phyloP scores from a whole-genome alignment of 1,284 basidiomycete genomes.

The Irpex rosettiformis region DNA sequence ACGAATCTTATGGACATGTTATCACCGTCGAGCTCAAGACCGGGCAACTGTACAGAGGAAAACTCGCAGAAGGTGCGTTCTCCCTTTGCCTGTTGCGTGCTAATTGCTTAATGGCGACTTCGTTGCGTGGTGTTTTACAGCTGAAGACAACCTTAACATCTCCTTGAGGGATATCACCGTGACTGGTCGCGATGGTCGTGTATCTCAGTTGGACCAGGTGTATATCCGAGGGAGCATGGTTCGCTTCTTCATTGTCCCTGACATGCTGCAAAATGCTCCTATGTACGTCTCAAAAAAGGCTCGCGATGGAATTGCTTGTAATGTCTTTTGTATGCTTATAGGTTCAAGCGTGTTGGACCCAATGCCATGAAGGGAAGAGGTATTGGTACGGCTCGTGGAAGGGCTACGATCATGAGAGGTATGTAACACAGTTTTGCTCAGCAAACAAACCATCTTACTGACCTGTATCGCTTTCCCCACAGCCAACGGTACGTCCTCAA shows the following conservation, averaged over 20 bases:
- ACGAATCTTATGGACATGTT: conserved; percentile 93
- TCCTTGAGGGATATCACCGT: conserved; percentile 97
- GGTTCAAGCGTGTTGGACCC: conserved; percentile 98
- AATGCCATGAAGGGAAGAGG: conserved; percentile 98
- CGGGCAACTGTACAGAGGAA: conserved; percentile 95
- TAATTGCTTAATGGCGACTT: conserved; percentile 12
- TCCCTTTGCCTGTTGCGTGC: conserved; percentile 3
- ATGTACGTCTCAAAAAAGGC: conserved; percentile 70
- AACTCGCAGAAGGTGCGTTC: conserved; percentile 85
- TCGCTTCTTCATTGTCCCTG: conserved; percentile 98
- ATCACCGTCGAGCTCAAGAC: conserved; percentile 99
- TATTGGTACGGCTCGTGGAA: conserved; percentile 96
- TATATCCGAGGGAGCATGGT: conserved; percentile 99
- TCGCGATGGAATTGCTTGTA: not conserved
- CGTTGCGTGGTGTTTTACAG: conserved; percentile 40
- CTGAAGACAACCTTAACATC: conserved; percentile 98
- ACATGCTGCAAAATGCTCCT: conserved; percentile 98
- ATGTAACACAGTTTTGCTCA: conserved; percentile 27
- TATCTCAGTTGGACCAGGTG: conserved; percentile 98
- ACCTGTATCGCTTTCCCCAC: conserved; percentile 15
- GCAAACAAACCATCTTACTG: conserved; percentile 7
- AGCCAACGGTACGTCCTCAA: conserved; percentile 57
- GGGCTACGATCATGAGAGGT: conserved; percentile 96
- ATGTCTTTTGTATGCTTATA: conserved; percentile 28
- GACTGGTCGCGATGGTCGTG: conserved; percentile 95